Base-by-base conservation (phyloP, 169 alveolate genomes). In the Plasmodium vivax region DNA sequence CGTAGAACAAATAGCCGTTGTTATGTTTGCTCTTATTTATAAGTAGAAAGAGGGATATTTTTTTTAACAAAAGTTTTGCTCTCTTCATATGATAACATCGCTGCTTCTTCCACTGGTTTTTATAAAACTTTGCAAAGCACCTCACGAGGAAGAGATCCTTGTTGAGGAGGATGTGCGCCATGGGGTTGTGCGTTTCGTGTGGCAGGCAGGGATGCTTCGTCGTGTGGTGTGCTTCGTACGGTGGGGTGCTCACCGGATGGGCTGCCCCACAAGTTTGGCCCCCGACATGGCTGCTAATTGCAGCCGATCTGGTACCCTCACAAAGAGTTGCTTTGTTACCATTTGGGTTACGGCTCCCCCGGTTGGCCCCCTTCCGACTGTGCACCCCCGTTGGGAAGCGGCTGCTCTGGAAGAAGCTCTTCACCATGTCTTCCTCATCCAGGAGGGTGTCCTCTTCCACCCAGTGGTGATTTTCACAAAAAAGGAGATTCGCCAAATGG, bases 1-100 rank as follows among this genome's bases (percentile, higher is more conserved):
- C 94, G 45, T 88, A 88, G 41, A 79, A 88, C 34, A 88, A 47
- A 41, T 79, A 88, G 45, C 56, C 3, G 2, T 79, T 88, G 51
- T 73, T 27, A 3, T 79, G 45, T 38, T 36, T 38, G 43, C 72
- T 51, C 58, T 58, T 79, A 88, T 88, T 77, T 34, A 14, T 88
- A 54, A 47, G 6, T 27, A 88, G 23, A 14, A 88, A 79, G 12
- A 88, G 8, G 72, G 9, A 36, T 3, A 79, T 88, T 58, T 62
- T 79, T 62, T 88, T 36, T 58, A 79, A 88, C 27, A 88, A 12
- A 4, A 32, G 4, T n/a, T 88, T 16, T 34, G n/a, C 82, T 43
- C 8, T 83, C n/a, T 79, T 54, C 82, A 54, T 75, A 58, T 79
- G 30, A 8, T n/a, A 38, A 58, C 81, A 88, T 23, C 27, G 7